phyloP scores from a whole-genome alignment of 495 filamentous ascomycete genomes.

The Collariella sp. region DNA sequence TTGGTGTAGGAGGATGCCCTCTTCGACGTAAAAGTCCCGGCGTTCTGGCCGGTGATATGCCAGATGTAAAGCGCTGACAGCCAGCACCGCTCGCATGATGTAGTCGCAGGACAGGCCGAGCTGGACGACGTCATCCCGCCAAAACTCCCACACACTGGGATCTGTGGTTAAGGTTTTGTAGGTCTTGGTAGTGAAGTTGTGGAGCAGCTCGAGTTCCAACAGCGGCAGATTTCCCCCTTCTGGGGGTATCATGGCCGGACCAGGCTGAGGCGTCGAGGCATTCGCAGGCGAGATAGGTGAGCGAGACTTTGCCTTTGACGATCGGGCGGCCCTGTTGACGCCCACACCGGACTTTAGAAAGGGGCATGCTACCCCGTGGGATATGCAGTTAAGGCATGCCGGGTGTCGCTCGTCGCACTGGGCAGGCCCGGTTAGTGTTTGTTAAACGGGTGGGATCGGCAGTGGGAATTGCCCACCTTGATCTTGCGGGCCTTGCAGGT shows the following conservation, averaged over 20 bases:
- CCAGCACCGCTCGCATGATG: slow-evolving; percentile 48
- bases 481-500: slow-evolving; percentile 36
- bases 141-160: slow-evolving; percentile 27
- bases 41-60: slow-evolving; percentile 35
- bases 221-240: slow-evolving; percentile 20
- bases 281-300: background rate
- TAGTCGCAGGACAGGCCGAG: slow-evolving; percentile 44
- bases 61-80: slow-evolving; percentile 46
- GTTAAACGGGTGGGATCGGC: background rate
- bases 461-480: slow-evolving; percentile 23
- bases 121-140: slow-evolving; percentile 28
- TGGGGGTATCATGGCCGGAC: background rate
- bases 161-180: slow-evolving; percentile 31
- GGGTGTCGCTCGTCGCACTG: slow-evolving; percentile 40
- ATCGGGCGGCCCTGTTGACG: background rate
- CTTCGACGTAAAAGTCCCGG: slow-evolving; percentile 41
- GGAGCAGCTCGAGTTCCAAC: slow-evolving; percentile 35
- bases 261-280: background rate
- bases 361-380: slow-evolving; percentile 34
- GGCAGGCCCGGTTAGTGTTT: background rate
- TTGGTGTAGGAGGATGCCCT: slow-evolving; percentile 44
- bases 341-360: slow-evolving; percentile 16
- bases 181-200: slow-evolving; percentile 35
- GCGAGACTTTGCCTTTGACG: background rate
- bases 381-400: slow-evolving; percentile 35